Evolutionary conservation across 371 early-diverging fungal species (phyloP).

Genomic region (Lichtheimia hyalospora): DNA sequence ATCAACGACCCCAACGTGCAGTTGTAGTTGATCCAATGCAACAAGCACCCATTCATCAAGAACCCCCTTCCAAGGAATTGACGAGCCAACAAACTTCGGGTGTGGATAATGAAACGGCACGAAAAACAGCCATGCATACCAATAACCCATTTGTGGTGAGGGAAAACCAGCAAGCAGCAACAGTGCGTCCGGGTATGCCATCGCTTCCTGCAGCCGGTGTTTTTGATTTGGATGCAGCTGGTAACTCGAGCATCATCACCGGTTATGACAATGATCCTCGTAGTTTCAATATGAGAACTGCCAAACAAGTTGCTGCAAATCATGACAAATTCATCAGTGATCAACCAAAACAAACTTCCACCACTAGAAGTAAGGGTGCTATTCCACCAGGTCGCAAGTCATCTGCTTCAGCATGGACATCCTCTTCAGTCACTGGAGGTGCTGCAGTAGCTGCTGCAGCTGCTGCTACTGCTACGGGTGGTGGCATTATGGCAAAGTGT

Average conservation of each 20-base stretch:
- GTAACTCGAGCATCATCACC: constrained; percentile 14
- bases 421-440: not conserved
- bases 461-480: not conserved
- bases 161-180: not conserved
- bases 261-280: constrained; percentile 16
- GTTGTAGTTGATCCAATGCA: constrained; percentile 4
- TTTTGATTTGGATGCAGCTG: constrained; percentile 15
- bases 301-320: constrained; percentile 5
- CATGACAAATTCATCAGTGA: not conserved
- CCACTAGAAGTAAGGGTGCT: not conserved
- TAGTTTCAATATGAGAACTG: constrained; percentile 6
- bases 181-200: constrained; percentile 1
- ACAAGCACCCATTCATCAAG: too few relatives aligned
- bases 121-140: not conserved
- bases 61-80: too few relatives aligned
- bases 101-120: too few relatives aligned
- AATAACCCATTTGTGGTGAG: not conserved
- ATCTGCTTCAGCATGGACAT: not conserved
- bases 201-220: constrained; percentile 12
- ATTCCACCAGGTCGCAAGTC: not conserved
- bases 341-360: too few relatives aligned
- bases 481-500: constrained; percentile 5
- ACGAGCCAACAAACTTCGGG: too few relatives aligned
- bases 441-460: constrained; percentile 17
- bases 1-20: constrained; percentile 11